Percentiles rank a stretch among this genome's conserved stretches.
These are phyloP conservation scores for Alternaria dauci DNA, from an alignment of 2,329 filamentous ascomycete genomes.

Conservation along the genomic window DNA sequence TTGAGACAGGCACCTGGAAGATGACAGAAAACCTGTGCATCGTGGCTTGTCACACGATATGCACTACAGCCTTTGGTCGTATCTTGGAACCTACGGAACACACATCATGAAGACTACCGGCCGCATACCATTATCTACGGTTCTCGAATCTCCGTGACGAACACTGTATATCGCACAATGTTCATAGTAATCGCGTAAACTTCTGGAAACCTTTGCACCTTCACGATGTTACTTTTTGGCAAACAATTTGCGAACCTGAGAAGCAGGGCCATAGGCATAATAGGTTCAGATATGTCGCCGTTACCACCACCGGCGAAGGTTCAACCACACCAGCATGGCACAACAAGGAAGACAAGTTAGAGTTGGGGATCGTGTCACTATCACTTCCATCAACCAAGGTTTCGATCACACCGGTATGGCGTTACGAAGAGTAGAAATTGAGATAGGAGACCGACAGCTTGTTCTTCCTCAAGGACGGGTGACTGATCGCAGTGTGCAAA, in stretches of 20 bases:
- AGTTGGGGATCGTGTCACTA: background rate
- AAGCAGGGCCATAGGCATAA: background rate
- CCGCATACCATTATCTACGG: background rate
- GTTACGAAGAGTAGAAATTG: background rate
- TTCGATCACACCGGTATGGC: background rate
- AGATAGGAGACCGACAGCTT: background rate
- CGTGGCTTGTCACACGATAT: background rate
- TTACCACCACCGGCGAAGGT: background rate
- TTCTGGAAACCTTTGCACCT: background rate
- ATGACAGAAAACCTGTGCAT: background rate
- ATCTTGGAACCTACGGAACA: background rate
- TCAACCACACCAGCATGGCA: background rate
- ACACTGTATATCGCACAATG: background rate
- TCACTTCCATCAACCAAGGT: background rate
- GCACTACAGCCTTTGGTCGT: background rate
- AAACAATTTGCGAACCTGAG: slow-evolving; percentile 1
- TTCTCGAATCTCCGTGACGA: background rate
- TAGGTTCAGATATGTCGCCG: background rate
- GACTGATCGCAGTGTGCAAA: background rate
- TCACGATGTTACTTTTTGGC: slow-evolving; percentile 2
- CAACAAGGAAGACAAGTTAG: background rate
- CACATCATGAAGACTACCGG: background rate
- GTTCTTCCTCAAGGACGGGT: background rate
- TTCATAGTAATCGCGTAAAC: background rate
- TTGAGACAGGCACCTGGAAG: background rate